A percentile compares a stretch with the other conserved stretches of the same genome.
These are phyloP conservation scores for Chrysoporthe deuterocubensis DNA, from an alignment of 2,329 filamentous ascomycete species.

Conservation along the genomic window DNA sequence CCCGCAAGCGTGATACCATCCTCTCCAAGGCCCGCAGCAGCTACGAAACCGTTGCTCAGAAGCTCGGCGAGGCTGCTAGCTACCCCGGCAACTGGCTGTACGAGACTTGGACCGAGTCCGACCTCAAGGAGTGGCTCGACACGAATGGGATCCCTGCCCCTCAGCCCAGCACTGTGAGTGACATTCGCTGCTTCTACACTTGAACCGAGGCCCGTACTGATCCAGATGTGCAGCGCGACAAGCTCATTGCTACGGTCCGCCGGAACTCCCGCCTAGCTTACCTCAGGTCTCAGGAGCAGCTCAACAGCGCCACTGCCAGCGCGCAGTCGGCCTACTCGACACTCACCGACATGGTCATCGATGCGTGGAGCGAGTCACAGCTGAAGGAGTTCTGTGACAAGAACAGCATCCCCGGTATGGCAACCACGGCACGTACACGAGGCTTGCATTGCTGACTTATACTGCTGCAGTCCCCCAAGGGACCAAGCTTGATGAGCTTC, in stretches of 20 bases:
- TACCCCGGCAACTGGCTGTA: slow-evolving; percentile 96
- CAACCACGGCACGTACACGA: not conserved
- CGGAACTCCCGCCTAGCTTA: slow-evolving; percentile 85
- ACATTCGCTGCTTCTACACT: no score
- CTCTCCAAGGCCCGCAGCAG: slow-evolving; percentile 77
- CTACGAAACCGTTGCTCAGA: slow-evolving; percentile 79
- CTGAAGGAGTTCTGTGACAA: slow-evolving; percentile 94
- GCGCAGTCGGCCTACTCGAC: slow-evolving; percentile 73
- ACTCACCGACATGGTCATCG: slow-evolving; percentile 81
- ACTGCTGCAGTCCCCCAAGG: slow-evolving; percentile 77
- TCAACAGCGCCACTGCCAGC: slow-evolving; percentile 64
- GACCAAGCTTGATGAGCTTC: slow-evolving; percentile 85
- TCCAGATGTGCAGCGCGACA: slow-evolving; percentile 64
- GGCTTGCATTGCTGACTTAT: slow-evolving; percentile 23
- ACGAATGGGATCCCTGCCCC: slow-evolving; percentile 83
- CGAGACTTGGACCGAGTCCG: slow-evolving; percentile 86
- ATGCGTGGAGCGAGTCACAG: slow-evolving; percentile 86
- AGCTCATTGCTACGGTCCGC: slow-evolving; percentile 84
- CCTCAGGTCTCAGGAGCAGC: slow-evolving; percentile 65
- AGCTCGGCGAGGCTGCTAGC: slow-evolving; percentile 72
- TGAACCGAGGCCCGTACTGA: slow-evolving; percentile 30
- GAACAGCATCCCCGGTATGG: slow-evolving; percentile 69
- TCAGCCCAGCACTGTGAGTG: slow-evolving; percentile 68
- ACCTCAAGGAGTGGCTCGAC: slow-evolving; percentile 92
- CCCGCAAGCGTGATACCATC: slow-evolving; percentile 81